Conservation (phyloP, 31 red algal species). For the Odonthalia washingtoniensis region DNA sequence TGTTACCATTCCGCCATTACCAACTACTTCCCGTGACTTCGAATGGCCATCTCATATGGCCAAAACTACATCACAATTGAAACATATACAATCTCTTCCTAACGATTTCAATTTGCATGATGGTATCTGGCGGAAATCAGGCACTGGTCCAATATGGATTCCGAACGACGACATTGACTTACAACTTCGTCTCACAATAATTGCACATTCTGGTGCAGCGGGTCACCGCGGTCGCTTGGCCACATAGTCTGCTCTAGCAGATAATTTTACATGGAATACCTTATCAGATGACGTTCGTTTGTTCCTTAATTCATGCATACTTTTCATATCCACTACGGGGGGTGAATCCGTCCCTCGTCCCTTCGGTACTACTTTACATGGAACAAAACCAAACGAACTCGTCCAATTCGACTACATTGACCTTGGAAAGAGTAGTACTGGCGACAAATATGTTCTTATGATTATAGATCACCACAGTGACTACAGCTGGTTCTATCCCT, state of each 20-base stretch:
- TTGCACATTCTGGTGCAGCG: conserved; percentile 37
- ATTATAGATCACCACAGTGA: conserved; percentile 56
- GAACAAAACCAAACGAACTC: conserved; percentile 35
- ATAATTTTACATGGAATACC: conserved; percentile 19
- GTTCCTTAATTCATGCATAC: conserved; percentile 34
- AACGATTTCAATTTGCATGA: no score
- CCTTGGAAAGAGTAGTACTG: conserved; percentile 24
- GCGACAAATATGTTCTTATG: conserved; percentile 31
- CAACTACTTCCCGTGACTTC: no score
- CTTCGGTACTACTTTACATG: conserved; percentile 16
- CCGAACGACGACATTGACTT: conserved; percentile 19
- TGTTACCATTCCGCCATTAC: no score
- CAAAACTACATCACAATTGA: no score
- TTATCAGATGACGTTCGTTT: no score
- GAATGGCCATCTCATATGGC: no score
- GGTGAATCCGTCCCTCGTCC: conserved; percentile 55
- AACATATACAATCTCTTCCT: no score
- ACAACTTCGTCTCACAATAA: conserved; percentile 34
- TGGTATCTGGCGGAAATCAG: no score
- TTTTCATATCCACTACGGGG: conserved; percentile 11
- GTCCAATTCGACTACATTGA: conserved; percentile 51
- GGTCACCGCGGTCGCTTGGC: conserved; percentile 33
- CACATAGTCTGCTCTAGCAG: conserved; percentile 15
- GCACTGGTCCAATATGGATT: no score
- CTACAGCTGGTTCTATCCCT: no score